phyloP scores from a whole-genome alignment of 2,329 filamentous ascomycete genomes.

The Cercospora sp. region DNA sequence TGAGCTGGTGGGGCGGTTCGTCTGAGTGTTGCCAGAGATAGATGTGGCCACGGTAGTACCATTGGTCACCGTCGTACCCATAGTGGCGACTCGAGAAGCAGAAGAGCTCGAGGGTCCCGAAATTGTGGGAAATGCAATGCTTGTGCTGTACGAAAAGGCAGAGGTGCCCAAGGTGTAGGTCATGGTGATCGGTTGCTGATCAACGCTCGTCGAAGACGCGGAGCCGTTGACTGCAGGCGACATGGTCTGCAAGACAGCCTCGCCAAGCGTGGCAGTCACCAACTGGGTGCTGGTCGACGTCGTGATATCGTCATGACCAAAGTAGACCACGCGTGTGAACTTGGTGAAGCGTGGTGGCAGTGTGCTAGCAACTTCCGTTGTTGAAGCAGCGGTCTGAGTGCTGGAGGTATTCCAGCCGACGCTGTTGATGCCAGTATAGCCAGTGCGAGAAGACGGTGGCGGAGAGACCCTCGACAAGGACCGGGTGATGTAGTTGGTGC shows the following conservation, averaged over 20 bases:
- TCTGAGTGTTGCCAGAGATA: neutral
- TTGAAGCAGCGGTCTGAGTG: slow-evolving; percentile 4
- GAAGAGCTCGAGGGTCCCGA: neutral
- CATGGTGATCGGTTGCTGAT: slow-evolving; percentile 1
- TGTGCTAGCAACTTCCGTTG: slow-evolving; percentile 6
- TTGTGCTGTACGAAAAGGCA: slow-evolving; percentile 15
- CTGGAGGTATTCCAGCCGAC: slow-evolving; percentile 35
- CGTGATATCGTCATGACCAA: slow-evolving; percentile 30
- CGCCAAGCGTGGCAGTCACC: slow-evolving; percentile 33
- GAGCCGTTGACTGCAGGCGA: slow-evolving; percentile 3
- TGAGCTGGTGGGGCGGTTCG: neutral
- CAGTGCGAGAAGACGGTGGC: slow-evolving; percentile 16
- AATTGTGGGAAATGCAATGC: neutral
- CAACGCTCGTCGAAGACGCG: neutral
- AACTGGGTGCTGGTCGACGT: slow-evolving; percentile 33
- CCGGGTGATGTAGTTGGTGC: slow-evolving; percentile 33
- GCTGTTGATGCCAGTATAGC: slow-evolving; percentile 32
- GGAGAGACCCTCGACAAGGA: slow-evolving; percentile 26
- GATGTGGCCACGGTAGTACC: neutral
- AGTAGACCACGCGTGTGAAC: slow-evolving; percentile 31
- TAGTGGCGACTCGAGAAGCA: neutral
- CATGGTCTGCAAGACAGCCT: slow-evolving; percentile 23
- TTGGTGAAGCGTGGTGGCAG: slow-evolving; percentile 24
- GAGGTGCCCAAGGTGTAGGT: slow-evolving; percentile 4
- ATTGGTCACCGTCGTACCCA: neutral